A percentile compares a stretch with the other conserved stretches of the same genome.
phyloP scores from a whole-genome alignment of 2,329 filamentous ascomycete species.

The Sporothrix phasma region DNA sequence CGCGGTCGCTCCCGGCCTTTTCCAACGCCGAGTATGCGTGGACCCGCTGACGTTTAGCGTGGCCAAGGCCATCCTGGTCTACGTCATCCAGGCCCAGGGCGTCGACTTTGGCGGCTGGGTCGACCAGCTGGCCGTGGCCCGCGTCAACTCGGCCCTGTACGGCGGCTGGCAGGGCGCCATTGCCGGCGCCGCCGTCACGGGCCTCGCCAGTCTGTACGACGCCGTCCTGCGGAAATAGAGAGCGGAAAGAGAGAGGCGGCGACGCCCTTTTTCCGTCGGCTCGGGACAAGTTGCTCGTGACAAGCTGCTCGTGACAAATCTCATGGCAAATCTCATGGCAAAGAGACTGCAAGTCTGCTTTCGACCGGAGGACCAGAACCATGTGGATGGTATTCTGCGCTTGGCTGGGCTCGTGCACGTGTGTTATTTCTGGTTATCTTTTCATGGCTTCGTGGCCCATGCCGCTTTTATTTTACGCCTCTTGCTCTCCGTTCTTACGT shows the following conservation, averaged over 20 bases:
- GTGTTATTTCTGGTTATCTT: background rate
- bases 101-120: conserved; percentile 54
- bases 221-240: conserved; percentile 59
- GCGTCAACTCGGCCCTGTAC: conserved; percentile 57
- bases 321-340: background rate
- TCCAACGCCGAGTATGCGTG: conserved; percentile 45
- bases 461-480: background rate
- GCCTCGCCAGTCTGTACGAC: conserved; percentile 64
- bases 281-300: too few relatives aligned
- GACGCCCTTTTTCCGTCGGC: background rate
- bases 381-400: background rate
- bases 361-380: background rate
- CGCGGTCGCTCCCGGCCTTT: conserved; percentile 34
- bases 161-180: conserved; percentile 62
- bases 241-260: too few relatives aligned
- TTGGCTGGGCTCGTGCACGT: background rate
- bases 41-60: conserved; percentile 90
- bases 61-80: conserved; percentile 71
- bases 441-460: background rate
- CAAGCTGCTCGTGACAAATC: too few relatives aligned
- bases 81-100: conserved; percentile 65
- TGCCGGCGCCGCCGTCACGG: conserved; percentile 57
- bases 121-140: conserved; percentile 46
- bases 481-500: background rate
- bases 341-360: background rate